Conservation (phyloP, 495 filamentous ascomycete species). For the Neurospora sp. region DNA sequence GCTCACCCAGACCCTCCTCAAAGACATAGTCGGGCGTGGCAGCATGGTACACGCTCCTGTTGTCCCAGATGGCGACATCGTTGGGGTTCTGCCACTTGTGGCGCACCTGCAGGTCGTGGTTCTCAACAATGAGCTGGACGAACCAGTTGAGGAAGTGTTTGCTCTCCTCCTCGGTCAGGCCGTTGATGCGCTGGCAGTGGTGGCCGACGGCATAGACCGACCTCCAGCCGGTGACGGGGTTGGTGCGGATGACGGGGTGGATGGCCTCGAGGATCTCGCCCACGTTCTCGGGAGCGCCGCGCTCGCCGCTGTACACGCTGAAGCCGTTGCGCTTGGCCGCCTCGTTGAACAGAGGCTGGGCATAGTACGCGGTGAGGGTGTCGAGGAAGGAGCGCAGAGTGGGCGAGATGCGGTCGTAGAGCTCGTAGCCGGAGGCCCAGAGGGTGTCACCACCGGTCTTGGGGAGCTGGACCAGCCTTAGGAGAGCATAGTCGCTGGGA, state of each 20-base stretch:
- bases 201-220: constrained; percentile 54
- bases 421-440: constrained; percentile 68
- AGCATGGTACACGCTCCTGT: constrained; percentile 57
- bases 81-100: constrained; percentile 50
- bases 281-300: constrained; percentile 60
- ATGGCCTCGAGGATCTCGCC: constrained; percentile 51
- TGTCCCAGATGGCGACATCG: constrained; percentile 74
- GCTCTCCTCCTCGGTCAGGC: constrained; percentile 54
- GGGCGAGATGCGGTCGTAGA: constrained; percentile 64
- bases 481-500: constrained; percentile 54
- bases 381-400: constrained; percentile 60
- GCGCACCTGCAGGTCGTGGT: constrained; percentile 74
- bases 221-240: constrained; percentile 77
- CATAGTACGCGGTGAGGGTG: constrained; percentile 54
- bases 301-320: constrained; percentile 20
- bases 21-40: constrained; percentile 58
- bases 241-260: constrained; percentile 70
- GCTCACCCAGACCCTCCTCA: constrained; percentile 45
- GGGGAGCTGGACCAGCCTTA: constrained; percentile 53
- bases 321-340: constrained; percentile 12
- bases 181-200: constrained; percentile 58
- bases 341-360: constrained; percentile 33
- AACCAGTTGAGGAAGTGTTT: constrained; percentile 54
- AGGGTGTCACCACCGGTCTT: constrained; percentile 67
- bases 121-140: constrained; percentile 53